Base-by-base conservation (phyloP, 2,329 filamentous ascomycete species). In the Magnaporthiopsis rhizophila region DNA sequence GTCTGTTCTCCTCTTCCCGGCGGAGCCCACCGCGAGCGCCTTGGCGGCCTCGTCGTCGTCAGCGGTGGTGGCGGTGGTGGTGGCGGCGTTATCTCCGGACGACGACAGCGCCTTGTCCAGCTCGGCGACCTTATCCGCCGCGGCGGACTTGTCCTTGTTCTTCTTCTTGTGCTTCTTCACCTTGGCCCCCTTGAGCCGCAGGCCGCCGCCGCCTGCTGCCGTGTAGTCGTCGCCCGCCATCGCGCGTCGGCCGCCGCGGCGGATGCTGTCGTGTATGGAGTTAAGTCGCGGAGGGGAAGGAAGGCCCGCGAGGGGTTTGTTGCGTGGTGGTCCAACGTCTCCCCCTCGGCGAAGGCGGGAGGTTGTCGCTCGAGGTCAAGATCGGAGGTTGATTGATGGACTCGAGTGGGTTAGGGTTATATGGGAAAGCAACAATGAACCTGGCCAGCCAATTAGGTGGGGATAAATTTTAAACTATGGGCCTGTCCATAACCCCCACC, bases 121-220 rank as follows among this genome's bases (percentile, higher is more conserved):
- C 50, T 79, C 77, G 62, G 71, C 72, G 68, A 77, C 76, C 69
- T 78, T 78, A 67, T 79, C 75, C 71, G 50, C 63, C 13, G 59
- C 38, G 28, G 15, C 50, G 15, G 34, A 59, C 64, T 64, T 66
- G 61, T 79, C 80, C 71, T 80, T 85, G 75, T 86, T 84, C 76
- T 88, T 90, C 74, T 87, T 89, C 72, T 89, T 86, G 68, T 85
- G 79, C 71, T 85, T 87, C 67, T 83, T 75, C 36, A 85, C 79
- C 71, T 87, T 88, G 67, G 80, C 84, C 71, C 92, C 92, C 79
- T 97, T 97, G 66, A 97, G 84, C 74, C 91, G 94, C 45, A 97
- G 84, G 66, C 89, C 89, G 70, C 92, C 92, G 71, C 88, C 86
- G 65, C 86, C 83, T 66, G 84, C 83, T 65, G 81, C 76, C 67